phyloP scores from a whole-genome alignment of 2,329 filamentous ascomycete genomes.

The Alternaria postmessia region DNA sequence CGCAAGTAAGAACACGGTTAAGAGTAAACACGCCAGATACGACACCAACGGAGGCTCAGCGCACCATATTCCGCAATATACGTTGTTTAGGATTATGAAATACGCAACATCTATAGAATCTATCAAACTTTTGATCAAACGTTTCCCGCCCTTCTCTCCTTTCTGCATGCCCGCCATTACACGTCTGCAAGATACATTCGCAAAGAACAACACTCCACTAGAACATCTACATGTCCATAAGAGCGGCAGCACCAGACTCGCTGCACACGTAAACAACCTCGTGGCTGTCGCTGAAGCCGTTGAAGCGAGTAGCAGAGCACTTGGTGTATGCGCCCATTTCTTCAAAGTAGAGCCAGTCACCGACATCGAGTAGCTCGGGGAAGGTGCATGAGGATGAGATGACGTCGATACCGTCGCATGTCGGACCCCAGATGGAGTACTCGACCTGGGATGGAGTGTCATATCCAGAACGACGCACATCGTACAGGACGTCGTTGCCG shows the following conservation, averaged over 20 bases:
- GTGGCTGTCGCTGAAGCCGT: conserved; percentile 92
- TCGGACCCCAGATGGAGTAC: conserved; percentile 98
- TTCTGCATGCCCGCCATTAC: neutral
- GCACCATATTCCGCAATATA: neutral
- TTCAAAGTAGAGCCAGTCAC: conserved; percentile 99
- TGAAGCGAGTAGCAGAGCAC: conserved; percentile 97
- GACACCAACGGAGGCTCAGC: neutral
- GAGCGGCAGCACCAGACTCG: conserved; percentile 82
- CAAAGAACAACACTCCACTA: too few species aligned
- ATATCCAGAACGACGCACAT: conserved; percentile 45
- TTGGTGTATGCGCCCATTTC: conserved; percentile 99
- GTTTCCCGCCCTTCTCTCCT: neutral
- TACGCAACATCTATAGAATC: conserved; percentile 7
- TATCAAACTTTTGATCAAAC: conserved; percentile 13
- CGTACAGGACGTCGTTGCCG: conserved; percentile 65
- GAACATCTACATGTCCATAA: conserved; percentile 59
- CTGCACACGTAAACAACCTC: conserved; percentile 95
- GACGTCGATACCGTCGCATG: conserved; percentile 96
- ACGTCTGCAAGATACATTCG: neutral
- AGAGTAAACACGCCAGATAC: neutral
- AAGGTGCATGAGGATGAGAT: conserved; percentile 85
- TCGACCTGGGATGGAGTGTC: conserved; percentile 67
- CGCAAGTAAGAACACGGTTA: neutral
- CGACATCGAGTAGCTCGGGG: conserved; percentile 80
- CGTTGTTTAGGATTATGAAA: neutral